Conservation (phyloP, 805 yeast species). For the Candida tibetensis region DNA sequence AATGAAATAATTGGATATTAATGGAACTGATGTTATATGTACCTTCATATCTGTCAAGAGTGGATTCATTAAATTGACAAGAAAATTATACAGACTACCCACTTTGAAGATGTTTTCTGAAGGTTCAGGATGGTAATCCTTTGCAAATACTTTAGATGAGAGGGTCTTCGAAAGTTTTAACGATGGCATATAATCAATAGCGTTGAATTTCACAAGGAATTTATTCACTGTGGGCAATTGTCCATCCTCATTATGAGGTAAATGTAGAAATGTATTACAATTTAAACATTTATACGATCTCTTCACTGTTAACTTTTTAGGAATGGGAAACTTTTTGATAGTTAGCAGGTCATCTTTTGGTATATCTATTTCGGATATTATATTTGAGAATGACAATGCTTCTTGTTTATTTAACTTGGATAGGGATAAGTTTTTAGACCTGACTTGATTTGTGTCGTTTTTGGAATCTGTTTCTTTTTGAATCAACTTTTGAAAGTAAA, state of each 20-base stretch:
- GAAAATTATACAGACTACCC: slow-evolving; percentile 17
- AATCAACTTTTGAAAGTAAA: not conserved
- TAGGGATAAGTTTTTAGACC: slow-evolving; percentile 9
- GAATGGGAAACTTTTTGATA: slow-evolving; percentile 20
- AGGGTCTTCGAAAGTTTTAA: slow-evolving; percentile 19
- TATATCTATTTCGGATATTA: not conserved
- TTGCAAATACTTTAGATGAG: slow-evolving; percentile 5
- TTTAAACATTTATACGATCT: slow-evolving; percentile 24
- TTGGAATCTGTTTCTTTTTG: not conserved
- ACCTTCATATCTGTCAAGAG: slow-evolving; percentile 18
- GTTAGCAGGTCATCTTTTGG: not conserved
- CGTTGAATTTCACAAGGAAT: slow-evolving; percentile 28
- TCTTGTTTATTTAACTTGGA: slow-evolving; percentile 3
- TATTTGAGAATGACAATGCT: not conserved
- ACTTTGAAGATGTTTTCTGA: slow-evolving; percentile 7
- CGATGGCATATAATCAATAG: slow-evolving; percentile 34
- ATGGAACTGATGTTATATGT: slow-evolving; percentile 22
- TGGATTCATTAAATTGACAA: slow-evolving; percentile 34
- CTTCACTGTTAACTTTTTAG: slow-evolving; percentile 25
- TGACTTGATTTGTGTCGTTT: not conserved
- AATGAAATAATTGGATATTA: slow-evolving; percentile 15
- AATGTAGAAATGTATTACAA: slow-evolving; percentile 26
- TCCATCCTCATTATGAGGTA: slow-evolving; percentile 26
- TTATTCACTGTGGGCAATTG: slow-evolving; percentile 23
- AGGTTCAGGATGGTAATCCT: slow-evolving; percentile 1